Evolutionary conservation across 768 basidiomycete genomes (phyloP).

Genomic region (Trichaptum fuscoviolaceum): DNA sequence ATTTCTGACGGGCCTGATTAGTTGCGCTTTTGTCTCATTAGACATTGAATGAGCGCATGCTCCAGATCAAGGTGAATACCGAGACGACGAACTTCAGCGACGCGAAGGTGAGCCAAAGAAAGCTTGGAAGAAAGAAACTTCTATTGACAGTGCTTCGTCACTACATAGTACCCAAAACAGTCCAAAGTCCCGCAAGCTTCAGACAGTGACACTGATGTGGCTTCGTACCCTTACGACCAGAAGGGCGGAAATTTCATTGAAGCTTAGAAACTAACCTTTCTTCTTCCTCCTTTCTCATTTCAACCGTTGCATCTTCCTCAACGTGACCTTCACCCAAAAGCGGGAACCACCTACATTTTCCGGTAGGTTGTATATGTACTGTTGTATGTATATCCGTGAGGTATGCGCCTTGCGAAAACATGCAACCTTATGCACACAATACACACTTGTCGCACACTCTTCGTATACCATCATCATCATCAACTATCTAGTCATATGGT

Average conservation of each 20-base stretch:
- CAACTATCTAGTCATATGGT: too few species aligned
- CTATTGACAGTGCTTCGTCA: neutral
- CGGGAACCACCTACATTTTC: neutral
- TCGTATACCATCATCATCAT: too few species aligned
- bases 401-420: neutral
- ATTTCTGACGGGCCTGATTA: neutral
- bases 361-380: neutral
- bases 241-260: neutral
- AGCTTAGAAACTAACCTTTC: neutral
- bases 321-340: neutral
- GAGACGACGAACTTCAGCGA: conserved; percentile 1
- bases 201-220: neutral
- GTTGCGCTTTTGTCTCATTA: neutral
- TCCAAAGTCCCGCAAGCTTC: neutral
- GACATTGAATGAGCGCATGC: neutral
- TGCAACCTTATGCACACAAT: too few species aligned
- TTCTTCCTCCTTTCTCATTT: neutral
- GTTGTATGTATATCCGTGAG: neutral
- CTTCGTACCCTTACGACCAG: neutral
- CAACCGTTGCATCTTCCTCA: too few species aligned
- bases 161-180: neutral
- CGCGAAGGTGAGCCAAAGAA: neutral
- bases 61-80: neutral
- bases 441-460: too few species aligned
- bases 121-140: neutral